A percentile compares a stretch with the other conserved stretches of the same genome.
phyloP scores from a whole-genome alignment of 177 flowering plant genomes.

The Vitis hybrid region DNA sequence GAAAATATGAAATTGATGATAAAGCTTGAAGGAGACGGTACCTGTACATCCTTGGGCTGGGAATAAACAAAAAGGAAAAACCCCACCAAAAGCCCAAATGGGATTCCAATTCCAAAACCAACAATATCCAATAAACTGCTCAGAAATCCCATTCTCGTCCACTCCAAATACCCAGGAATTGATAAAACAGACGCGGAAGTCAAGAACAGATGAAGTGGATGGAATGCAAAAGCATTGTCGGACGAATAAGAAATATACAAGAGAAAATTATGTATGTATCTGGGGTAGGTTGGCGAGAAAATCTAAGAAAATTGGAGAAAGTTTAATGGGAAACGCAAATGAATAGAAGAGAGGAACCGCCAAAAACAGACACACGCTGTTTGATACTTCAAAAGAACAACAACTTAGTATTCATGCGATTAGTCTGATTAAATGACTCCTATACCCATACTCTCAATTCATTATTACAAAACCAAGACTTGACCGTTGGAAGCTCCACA shows the following conservation, averaged over 20 bases:
- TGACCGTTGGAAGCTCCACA: no score
- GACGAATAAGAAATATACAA: background rate
- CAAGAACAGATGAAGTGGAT: background rate
- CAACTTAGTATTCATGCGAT: no score
- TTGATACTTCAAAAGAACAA: no score
- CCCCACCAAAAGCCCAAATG: slow-evolving; percentile 57
- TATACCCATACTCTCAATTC: no score
- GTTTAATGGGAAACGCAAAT: background rate
- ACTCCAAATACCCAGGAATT: background rate
- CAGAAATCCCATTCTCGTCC: slow-evolving; percentile 52
- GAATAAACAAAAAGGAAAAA: slow-evolving; percentile 52
- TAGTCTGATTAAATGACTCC: no score
- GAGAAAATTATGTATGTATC: background rate
- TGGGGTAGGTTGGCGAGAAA: background rate
- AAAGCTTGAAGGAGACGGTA: slow-evolving; percentile 7
- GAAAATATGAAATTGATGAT: background rate
- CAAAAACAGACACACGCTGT: background rate
- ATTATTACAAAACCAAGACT: no score
- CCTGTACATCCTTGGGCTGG: slow-evolving; percentile 46
- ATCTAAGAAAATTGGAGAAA: background rate
- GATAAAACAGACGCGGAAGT: background rate
- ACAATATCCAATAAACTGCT: slow-evolving; percentile 50
- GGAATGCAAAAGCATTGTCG: background rate
- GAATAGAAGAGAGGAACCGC: background rate
- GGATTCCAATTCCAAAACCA: slow-evolving; percentile 67